phyloP scores from a whole-genome alignment of 768 basidiomycete genomes.

The Panaeolus papilionaceus region DNA sequence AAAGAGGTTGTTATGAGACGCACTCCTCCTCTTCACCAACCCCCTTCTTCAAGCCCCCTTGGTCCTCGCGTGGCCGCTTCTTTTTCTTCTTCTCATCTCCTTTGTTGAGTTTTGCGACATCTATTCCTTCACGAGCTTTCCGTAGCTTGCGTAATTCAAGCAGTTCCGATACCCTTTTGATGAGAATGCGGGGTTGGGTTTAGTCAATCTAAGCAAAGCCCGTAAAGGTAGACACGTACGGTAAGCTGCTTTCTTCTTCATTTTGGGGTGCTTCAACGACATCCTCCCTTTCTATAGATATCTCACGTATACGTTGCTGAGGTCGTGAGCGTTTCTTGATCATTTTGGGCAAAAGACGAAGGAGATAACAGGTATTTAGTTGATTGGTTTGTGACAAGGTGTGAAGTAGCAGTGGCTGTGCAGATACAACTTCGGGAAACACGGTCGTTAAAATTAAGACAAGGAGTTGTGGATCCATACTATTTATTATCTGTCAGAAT shows the following conservation, averaged over 20 bases:
- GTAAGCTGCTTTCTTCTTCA: constrained; percentile 52
- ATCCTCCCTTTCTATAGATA: constrained; percentile 46
- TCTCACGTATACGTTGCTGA: constrained; percentile 60
- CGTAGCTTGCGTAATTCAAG: constrained; percentile 83
- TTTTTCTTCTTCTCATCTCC: constrained; percentile 82
- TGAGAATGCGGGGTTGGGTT: constrained; percentile 2
- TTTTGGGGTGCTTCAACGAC: constrained; percentile 43
- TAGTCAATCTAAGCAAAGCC: neutral
- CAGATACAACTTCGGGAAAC: neutral
- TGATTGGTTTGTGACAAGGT: neutral
- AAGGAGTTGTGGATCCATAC: neutral
- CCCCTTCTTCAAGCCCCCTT: constrained; percentile 63
- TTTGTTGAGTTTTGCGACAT: constrained; percentile 81
- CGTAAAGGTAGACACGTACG: constrained; percentile 46
- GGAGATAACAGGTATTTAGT: neutral
- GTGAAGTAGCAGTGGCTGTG: constrained; percentile 7
- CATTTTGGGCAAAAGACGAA: constrained; percentile 38
- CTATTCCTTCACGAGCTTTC: constrained; percentile 81
- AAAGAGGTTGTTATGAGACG: constrained; percentile 30
- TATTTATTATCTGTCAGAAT: too few relatives aligned
- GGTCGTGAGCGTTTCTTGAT: constrained; percentile 82
- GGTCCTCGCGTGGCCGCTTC: constrained; percentile 58
- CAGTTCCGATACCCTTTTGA: constrained; percentile 76
- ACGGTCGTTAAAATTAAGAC: neutral
- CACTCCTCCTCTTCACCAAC: constrained; percentile 67